Base-by-base conservation (phyloP, 2,329 filamentous ascomycete genomes). In the Talaromyces piceae region DNA sequence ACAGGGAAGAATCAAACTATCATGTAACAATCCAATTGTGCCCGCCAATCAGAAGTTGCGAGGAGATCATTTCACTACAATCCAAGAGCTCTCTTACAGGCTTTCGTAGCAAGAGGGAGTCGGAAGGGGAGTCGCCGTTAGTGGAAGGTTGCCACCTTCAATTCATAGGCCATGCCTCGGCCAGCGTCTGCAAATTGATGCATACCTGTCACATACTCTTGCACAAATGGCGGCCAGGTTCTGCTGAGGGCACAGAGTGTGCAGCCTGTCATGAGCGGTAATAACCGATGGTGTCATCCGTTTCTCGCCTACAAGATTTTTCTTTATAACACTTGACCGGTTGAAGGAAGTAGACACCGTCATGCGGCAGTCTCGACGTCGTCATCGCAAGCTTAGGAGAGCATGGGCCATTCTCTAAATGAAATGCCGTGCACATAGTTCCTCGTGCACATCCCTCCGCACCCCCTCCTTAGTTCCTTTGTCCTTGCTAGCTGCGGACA, bases 101-200 rank as follows among this genome's bases (percentile, higher is more conserved):
- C n/a, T 33, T 3, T 37, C 33, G 9, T 3, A 37, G 20, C 16
- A n/a, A 18, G 33, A 20, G 16, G 8, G 33, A 18, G 33, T 7
- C 16, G 31, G 41, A 50, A 44, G 39, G 11, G 4, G 7, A n/a
- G 4, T 16, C 20, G 3, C 18, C 6, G 39, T 18, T 12, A 18
- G 20, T 43, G 11, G 39, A 23, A n/a, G 45, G 41, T 52, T 52
- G 45, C 50, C 50, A 52, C 50, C 23, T 33, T 26, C 22, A 27
- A 25, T n/a, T 37, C 9, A 49, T 49, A 49, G 50, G 50, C 31
- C 23, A 22, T 52, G 28, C 28, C 27, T 41, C 20, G 13, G 41
- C 31, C 18, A 16, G 39, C 11, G 3, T 30, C 46, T 48, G 46
- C 46, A 48, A 18, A 18, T n/a, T 16, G 22, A 45, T 52, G 50